Evolutionary conservation across 2,329 filamentous ascomycete genomes (phyloP).

Genomic region (Lachnellula occidentalis): DNA sequence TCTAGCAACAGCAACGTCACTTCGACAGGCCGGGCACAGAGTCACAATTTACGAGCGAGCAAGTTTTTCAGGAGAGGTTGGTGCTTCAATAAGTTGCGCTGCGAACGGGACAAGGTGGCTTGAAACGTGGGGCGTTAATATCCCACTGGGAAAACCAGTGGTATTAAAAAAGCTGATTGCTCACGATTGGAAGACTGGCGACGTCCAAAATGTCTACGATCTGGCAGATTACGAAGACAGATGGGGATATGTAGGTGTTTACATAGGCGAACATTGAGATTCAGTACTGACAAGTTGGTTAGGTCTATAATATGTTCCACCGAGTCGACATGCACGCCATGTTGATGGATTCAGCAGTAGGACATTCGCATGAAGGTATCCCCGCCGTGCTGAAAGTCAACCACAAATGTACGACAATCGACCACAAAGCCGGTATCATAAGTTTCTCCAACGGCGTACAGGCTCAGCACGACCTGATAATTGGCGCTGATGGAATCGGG

Average conservation of each 20-base stretch:
- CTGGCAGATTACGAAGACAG: slow-evolving; percentile 58
- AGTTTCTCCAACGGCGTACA: slow-evolving; percentile 30
- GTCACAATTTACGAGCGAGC: slow-evolving; percentile 61
- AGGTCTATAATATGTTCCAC: slow-evolving; percentile 62
- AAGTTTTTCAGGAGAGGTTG: slow-evolving; percentile 63
- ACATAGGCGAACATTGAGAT: not conserved
- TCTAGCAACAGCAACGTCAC: slow-evolving; percentile 44
- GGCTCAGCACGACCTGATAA: slow-evolving; percentile 34
- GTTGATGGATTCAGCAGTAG: slow-evolving; percentile 55
- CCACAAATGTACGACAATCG: slow-evolving; percentile 42
- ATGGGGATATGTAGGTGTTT: slow-evolving; percentile 49
- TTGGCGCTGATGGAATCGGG: slow-evolving; percentile 53
- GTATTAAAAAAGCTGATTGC: slow-evolving; percentile 62
- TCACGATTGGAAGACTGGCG: slow-evolving; percentile 64
- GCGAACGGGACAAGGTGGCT: slow-evolving; percentile 67
- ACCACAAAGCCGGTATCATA: slow-evolving; percentile 45
- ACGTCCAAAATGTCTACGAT: slow-evolving; percentile 58
- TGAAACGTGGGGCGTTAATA: slow-evolving; percentile 61
- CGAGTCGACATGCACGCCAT: slow-evolving; percentile 63
- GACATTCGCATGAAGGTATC: slow-evolving; percentile 47
- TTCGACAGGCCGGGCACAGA: slow-evolving; percentile 47
- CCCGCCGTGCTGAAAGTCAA: slow-evolving; percentile 47
- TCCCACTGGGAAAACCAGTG: slow-evolving; percentile 59
- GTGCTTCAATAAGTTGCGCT: slow-evolving; percentile 61
- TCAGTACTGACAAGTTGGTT: slow-evolving; percentile 20